These are phyloP conservation scores for Leishmania major DNA, from an alignment of 208 protist species.

Conservation along the genomic window DNA sequence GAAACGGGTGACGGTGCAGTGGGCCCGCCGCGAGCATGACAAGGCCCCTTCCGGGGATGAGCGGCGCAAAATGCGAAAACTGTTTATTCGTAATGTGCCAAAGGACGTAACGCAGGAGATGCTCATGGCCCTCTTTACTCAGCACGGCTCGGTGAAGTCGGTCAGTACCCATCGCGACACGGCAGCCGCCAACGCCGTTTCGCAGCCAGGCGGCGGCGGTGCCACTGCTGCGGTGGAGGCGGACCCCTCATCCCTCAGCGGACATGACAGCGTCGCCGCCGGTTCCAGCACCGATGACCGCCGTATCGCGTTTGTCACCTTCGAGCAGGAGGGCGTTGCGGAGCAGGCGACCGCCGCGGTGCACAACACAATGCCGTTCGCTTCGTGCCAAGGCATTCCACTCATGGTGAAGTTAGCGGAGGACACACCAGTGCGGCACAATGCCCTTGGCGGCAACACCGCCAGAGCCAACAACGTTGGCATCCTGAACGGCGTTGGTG, in stretches of 20 bases:
- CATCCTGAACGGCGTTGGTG: neutral
- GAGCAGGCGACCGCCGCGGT: constrained; percentile 59
- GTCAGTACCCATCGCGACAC: constrained; percentile 78
- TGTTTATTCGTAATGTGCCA: constrained; percentile 90
- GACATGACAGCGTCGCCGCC: neutral
- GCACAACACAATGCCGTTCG: constrained; percentile 80
- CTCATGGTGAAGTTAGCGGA: constrained; percentile 87
- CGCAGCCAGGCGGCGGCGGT: constrained; percentile 6
- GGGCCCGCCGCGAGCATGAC: constrained; percentile 75
- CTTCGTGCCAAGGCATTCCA: constrained; percentile 58
- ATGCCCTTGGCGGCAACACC: neutral
- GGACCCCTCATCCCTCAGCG: neutral
- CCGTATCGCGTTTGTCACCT: constrained; percentile 62
- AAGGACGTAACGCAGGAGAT: constrained; percentile 45
- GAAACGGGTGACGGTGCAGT: constrained; percentile 57
- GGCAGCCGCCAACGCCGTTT: constrained; percentile 30
- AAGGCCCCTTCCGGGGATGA: constrained; percentile 60
- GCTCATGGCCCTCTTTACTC: constrained; percentile 47
- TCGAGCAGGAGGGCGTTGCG: constrained; percentile 45
- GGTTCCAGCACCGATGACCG: constrained; percentile 28
- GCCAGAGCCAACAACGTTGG: constrained; percentile 8
- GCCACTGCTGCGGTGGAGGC: neutral
- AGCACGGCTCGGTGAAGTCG: constrained; percentile 49
- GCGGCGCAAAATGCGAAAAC: constrained; percentile 59
- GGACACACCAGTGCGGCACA: constrained; percentile 46